phyloP scores from a whole-genome alignment of 2,329 filamentous ascomycete genomes.

The Fonsecaea pedrosoi region DNA sequence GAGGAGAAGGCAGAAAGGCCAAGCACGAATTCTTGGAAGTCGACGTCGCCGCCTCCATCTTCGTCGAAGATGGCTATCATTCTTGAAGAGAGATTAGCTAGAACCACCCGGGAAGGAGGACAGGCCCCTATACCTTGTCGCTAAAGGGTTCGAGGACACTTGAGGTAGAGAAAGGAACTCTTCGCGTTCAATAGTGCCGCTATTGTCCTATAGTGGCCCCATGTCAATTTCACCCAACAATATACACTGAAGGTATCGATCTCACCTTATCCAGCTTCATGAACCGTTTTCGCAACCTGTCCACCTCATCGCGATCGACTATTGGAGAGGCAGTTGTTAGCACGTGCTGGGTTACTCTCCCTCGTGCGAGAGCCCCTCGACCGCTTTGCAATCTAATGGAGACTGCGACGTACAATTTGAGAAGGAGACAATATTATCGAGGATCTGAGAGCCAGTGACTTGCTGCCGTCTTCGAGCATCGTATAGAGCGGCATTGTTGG shows the following conservation, averaged over 20 bases:
- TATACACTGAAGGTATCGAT: not conserved
- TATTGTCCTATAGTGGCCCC: slow-evolving; percentile 75
- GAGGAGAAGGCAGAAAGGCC: slow-evolving; percentile 94
- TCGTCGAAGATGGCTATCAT: slow-evolving; percentile 99
- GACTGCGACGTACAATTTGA: slow-evolving; percentile 80
- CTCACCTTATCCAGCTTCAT: slow-evolving; percentile 98
- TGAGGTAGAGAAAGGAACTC: slow-evolving; percentile 97
- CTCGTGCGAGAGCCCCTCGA: not conserved
- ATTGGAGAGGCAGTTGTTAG: slow-evolving; percentile 31
- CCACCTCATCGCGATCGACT: slow-evolving; percentile 98
- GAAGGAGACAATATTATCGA: slow-evolving; percentile 94
- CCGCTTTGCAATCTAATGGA: not conserved
- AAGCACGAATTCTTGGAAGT: slow-evolving; percentile 98
- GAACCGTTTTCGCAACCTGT: slow-evolving; percentile 92
- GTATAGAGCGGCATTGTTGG: slow-evolving; percentile 54
- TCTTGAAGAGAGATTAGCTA: slow-evolving; percentile 54
- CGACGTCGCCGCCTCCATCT: slow-evolving; percentile 95
- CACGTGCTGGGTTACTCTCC: slow-evolving; percentile 17
- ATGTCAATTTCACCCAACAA: slow-evolving; percentile 2
- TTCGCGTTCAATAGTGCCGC: slow-evolving; percentile 96
- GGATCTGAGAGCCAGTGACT: slow-evolving; percentile 67
- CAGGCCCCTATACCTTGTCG: slow-evolving; percentile 72
- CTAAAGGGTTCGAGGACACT: slow-evolving; percentile 96
- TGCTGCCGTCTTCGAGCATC: slow-evolving; percentile 52
- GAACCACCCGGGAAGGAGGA: slow-evolving; percentile 10